Evolutionary conservation across 176 grass and related monocot species (phyloP), one percentile per base, ranked within the genome.

Genomic region (Oryza rufipogon): DNA sequence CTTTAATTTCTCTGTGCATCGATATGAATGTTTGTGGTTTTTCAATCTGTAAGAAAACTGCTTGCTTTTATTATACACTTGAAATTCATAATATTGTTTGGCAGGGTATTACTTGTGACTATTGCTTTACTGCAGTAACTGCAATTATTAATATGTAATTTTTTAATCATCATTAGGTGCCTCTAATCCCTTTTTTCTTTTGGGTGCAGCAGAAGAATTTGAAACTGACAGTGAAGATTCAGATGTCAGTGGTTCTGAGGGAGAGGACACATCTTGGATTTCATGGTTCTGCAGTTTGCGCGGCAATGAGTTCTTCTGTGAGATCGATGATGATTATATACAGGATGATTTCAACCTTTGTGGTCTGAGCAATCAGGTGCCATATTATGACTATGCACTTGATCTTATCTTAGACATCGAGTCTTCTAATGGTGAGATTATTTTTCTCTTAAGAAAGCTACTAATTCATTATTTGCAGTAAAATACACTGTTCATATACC

Each of bases 281-380:
- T 87, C 95, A 74, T 97, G 95, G 95, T 97, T 97, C 73, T 97
- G 95, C 66, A 95, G 88, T 73, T 83, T 95, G 81, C 83, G 92
- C 67, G 95, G 95, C 70, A 94, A 97, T 78, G 95, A 97, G 71
- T 97, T 97, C 89, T 97, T 95, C 84, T 97, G 95, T 39, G 95
- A 97, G 89, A 92, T 97, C 3, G 95, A 97, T 79, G 95, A 97
- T 48, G 95, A 97, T 38, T 97, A 97, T 60, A 97, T 97, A 81
- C 95, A 97, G 74, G 95, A 97, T 86, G 95, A 97, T 87, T 97
- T 97, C 75, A 97, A 97, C 68, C 91, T 97, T 44, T 95, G 95
- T 88, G 95, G 95, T 69, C 89, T 97, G 52, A 95, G 90, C 87
- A 95, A 83, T 87, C 95, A 97, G 84, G 92, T 95, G 65, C 95